Percentiles rank a stretch among this genome's conserved stretches.
phyloP scores from a whole-genome alignment of 169 alveolate species.

The Eimeria maxima region DNA sequence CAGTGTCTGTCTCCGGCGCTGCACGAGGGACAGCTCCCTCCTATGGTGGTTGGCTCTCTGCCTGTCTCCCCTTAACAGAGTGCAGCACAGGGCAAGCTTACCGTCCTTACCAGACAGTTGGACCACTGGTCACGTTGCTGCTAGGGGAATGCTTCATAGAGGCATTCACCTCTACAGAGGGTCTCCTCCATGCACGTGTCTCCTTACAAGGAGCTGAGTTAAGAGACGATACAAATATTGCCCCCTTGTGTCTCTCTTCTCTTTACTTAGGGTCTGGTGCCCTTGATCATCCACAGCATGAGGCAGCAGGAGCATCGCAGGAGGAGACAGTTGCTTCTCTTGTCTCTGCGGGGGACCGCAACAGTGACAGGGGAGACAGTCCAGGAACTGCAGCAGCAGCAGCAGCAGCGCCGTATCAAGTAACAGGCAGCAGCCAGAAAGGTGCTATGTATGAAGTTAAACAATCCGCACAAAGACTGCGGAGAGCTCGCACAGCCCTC shows the following conservation, averaged over 20 bases:
- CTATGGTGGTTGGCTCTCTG: background rate
- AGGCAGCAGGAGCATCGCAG: slow-evolving; percentile 22
- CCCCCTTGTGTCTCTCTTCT: slow-evolving; percentile 65
- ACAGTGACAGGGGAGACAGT: background rate
- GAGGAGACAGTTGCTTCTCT: background rate
- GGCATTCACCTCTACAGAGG: slow-evolving; percentile 63
- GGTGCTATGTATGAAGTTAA: background rate
- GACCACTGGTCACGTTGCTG: slow-evolving; percentile 50
- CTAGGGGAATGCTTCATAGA: slow-evolving; percentile 46
- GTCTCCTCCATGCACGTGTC: background rate
- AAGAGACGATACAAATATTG: slow-evolving; percentile 75
- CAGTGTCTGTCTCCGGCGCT: no score
- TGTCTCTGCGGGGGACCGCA: background rate
- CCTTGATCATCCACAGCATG: background rate
- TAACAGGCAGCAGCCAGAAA: background rate
- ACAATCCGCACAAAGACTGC: no score
- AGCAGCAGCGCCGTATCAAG: background rate
- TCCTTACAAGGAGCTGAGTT: slow-evolving; percentile 24
- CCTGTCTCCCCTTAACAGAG: slow-evolving; percentile 45
- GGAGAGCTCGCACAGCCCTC: background rate
- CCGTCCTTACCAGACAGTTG: slow-evolving; percentile 28
- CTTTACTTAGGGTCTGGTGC: slow-evolving; percentile 67
- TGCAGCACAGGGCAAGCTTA: slow-evolving; percentile 18
- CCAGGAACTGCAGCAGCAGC: slow-evolving; percentile 24
- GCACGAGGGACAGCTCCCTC: no score